Evolutionary conservation across 495 filamentous ascomycete genomes (phyloP), one percentile per base, ranked within the genome.

Genomic region (Aspergillus affinis): DNA sequence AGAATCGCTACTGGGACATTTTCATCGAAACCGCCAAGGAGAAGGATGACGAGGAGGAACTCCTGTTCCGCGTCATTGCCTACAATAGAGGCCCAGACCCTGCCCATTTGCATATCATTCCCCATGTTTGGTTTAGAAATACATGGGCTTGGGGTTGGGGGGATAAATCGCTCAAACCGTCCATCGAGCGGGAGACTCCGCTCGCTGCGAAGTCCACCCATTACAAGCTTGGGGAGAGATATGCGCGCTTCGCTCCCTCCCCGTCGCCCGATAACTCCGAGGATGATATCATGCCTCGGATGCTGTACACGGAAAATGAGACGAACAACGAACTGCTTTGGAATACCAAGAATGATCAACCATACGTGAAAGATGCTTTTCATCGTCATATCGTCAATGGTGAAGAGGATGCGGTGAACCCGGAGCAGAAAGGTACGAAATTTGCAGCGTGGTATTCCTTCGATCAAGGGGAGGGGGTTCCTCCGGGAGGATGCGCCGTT

Each of bases 21-120:
- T 88, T 93, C 72, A 97, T 98, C 62, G 93, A 98, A 76, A 93
- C 89, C 8, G 93, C 93, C 44, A 98, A 98, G 76, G 93, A 97
- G 64, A 84, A 82, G 9, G 86, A 96, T 48, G 88, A 96, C 65
- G 87, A 89, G 54, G 92, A 97, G 21, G 93, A 96, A 73, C 78
- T 98, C 17, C 81, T 96, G 44, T 98, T 97, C 79, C 91, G 93
- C 63, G 88, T 97, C 45, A 97, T 94, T 20, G 93, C 92, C 32
- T 98, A 93, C 86, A 98, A 98, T 71, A 84, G 93, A 59, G 93
- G 93, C 9, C 90, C 93, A 4, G 92, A 96, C 45, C 86, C 90
- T 4, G 93, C 93, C 45, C 91, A 89, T 29, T 75, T 98, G 61
- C 93, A 98, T 72, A 96, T 98, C 62, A 78, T 98, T 55, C 93